A percentile compares a stretch with the other conserved stretches of the same genome.
Evolutionary conservation across 2,329 filamentous ascomycete genomes (phyloP).

Genomic region (Pseudomassariella vexata): DNA sequence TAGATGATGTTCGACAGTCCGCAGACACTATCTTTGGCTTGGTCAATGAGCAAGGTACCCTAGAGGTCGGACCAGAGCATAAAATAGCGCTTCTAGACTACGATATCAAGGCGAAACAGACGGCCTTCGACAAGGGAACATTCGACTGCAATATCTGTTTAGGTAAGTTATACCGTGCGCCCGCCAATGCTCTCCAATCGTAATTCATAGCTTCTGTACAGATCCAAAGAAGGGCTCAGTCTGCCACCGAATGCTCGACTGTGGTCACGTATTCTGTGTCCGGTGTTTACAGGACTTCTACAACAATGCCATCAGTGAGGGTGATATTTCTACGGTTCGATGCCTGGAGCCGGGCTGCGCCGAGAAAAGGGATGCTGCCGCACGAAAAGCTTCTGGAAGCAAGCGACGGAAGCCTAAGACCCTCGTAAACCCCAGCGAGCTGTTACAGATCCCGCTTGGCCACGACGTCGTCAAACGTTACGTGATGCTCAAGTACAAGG

Average conservation of each 20-base stretch:
- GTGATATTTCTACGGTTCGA: conserved; percentile 71
- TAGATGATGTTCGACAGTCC: conserved; percentile 56
- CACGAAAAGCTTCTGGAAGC: conserved; percentile 23
- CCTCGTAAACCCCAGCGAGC: conserved; percentile 74
- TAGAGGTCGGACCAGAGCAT: conserved; percentile 49
- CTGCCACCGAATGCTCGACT: conserved; percentile 78
- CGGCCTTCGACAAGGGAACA: conserved; percentile 74
- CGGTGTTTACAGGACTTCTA: conserved; percentile 88
- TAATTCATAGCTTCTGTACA: conserved; percentile 20
- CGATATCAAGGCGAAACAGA: conserved; percentile 67
- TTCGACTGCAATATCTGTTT: conserved; percentile 87
- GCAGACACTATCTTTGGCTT: conserved; percentile 57
- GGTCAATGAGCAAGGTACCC: conserved; percentile 37
- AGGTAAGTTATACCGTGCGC: conserved; percentile 31
- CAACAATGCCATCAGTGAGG: conserved; percentile 79
- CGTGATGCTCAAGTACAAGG: conserved; percentile 86
- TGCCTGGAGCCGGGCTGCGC: conserved; percentile 79
- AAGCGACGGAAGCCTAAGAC: conserved; percentile 57
- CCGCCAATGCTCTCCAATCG: background rate
- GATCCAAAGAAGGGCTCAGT: conserved; percentile 83
- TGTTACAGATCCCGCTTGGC: conserved; percentile 69
- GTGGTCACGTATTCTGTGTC: conserved; percentile 86
- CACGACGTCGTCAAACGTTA: conserved; percentile 76
- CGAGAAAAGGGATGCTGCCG: conserved; percentile 45
- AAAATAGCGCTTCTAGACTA: conserved; percentile 73